Evolutionary conservation across 352 stramenopile species (phyloP).

Genomic region (Blastocystis sp.): DNA sequence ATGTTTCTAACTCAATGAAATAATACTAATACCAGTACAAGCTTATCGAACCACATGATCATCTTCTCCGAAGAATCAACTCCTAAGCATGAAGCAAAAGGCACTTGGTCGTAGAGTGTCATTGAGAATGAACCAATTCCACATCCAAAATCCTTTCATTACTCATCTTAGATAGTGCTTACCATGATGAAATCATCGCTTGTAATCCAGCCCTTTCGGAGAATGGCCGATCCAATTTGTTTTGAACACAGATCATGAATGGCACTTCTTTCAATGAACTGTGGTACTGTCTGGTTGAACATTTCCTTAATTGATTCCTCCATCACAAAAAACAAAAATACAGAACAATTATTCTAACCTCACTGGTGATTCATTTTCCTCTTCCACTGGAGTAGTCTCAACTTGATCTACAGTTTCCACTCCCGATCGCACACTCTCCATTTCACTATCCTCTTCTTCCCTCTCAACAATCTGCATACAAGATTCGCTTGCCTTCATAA

Average conservation of each 20-base stretch:
- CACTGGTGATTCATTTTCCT: neutral
- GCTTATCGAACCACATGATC: neutral
- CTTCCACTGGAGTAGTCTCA: neutral
- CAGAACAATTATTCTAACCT: neutral
- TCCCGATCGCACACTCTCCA: neutral
- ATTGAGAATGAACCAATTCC: conserved; percentile 55
- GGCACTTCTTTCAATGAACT: neutral
- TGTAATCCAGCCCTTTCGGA: neutral
- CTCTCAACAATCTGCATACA: neutral
- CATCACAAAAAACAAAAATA: neutral
- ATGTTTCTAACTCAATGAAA: neutral
- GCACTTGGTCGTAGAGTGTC: neutral
- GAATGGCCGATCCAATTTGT: neutral
- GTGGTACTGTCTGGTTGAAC: neutral
- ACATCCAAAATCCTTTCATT: conserved; percentile 46
- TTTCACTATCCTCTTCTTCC: conserved; percentile 1
- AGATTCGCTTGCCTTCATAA: conserved; percentile 30
- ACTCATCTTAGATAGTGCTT: neutral
- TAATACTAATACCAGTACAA: neutral
- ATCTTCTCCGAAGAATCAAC: conserved; percentile 62
- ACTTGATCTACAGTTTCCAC: neutral
- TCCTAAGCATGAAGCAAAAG: neutral
- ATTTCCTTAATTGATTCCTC: neutral
- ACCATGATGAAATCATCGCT: conserved; percentile 4
- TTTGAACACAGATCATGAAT: conserved; percentile 64